A percentile compares a stretch with the other conserved stretches of the same genome.
Evolutionary conservation across 768 basidiomycete genomes (phyloP).

Genomic region (Collybia sordida): DNA sequence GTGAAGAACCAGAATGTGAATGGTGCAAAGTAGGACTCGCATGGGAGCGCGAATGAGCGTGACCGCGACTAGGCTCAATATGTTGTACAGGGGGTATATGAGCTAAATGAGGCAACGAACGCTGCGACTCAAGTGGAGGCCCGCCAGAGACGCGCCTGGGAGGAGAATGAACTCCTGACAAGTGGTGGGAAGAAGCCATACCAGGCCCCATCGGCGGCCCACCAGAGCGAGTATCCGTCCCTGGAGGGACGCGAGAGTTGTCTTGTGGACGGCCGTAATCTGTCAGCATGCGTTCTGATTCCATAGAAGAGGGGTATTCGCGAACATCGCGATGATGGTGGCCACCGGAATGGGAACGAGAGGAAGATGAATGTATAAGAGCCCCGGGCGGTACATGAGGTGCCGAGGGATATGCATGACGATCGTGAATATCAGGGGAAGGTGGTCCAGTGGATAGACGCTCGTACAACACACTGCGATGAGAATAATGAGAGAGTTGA

Average conservation of each 20-base stretch:
- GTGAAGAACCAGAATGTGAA: constrained; percentile 37
- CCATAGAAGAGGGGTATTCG: constrained; percentile 41
- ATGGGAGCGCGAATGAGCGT: constrained; percentile 33
- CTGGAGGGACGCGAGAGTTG: constrained; percentile 43
- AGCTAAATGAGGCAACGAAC: constrained; percentile 48
- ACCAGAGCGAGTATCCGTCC: constrained; percentile 48
- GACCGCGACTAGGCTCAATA: constrained; percentile 27
- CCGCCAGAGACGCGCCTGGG: constrained; percentile 36
- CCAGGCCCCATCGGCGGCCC: constrained; percentile 48
- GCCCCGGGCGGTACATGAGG: constrained; percentile 31
- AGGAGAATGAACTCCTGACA: constrained; percentile 38
- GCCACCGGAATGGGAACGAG: constrained; percentile 32
- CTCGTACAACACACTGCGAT: constrained; percentile 68
- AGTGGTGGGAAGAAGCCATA: constrained; percentile 36
- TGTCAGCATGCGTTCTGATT: constrained; percentile 42
- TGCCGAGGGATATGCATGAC: constrained; percentile 29
- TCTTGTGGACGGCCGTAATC: constrained; percentile 54
- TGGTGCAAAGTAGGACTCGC: constrained; percentile 44
- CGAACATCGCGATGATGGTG: constrained; percentile 36
- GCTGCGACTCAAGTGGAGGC: constrained; percentile 38
- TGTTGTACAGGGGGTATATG: constrained; percentile 46
- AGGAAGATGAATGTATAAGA: constrained; percentile 32
- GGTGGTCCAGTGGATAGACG: constrained; percentile 63
- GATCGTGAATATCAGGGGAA: constrained; percentile 49
- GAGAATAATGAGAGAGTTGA: constrained; percentile 12